These are phyloP conservation scores for Hyphopichia homilentoma DNA, from an alignment of 805 yeast genomes.

Conservation along the genomic window DNA sequence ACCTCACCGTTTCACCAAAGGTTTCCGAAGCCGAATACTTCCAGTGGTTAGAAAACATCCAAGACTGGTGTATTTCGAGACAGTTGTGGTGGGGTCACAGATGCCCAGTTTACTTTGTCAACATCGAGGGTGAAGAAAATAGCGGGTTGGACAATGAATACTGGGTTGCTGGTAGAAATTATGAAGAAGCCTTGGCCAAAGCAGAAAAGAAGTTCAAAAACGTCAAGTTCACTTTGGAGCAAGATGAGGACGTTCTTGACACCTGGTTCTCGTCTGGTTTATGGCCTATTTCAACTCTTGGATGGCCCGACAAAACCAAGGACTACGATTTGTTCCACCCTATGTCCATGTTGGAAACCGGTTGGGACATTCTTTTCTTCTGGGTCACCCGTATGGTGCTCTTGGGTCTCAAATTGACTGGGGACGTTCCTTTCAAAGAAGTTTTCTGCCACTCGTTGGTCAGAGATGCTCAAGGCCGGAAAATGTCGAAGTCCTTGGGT, in stretches of 20 bases:
- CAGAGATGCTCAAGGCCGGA: conserved; percentile 98
- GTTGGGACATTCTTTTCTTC: conserved; percentile 98
- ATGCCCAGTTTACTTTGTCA: conserved; percentile 90
- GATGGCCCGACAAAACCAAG: conserved; percentile 82
- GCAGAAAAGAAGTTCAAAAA: conserved; percentile 64
- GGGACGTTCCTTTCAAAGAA: conserved; percentile 88
- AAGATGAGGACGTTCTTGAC: conserved; percentile 97
- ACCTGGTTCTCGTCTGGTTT: conserved; percentile 98
- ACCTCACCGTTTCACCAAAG: conserved; percentile 78
- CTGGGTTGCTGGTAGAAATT: conserved; percentile 89
- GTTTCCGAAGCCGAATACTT: conserved; percentile 89
- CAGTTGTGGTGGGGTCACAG: conserved; percentile 95
- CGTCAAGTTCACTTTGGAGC: conserved; percentile 66
- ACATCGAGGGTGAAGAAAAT: conserved; percentile 70
- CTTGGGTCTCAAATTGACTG: conserved; percentile 86
- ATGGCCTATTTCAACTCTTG: conserved; percentile 96
- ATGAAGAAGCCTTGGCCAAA: conserved; percentile 80
- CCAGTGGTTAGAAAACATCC: conserved; percentile 93
- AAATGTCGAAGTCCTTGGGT: conserved; percentile 97
- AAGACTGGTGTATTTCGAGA: conserved; percentile 99
- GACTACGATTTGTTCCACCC: conserved; percentile 84
- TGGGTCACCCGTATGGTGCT: conserved; percentile 98
- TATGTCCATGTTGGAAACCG: conserved; percentile 93
- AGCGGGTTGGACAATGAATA: conserved; percentile 59
- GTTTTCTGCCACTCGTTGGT: conserved; percentile 98